phyloP scores from a whole-genome alignment of 768 basidiomycete species.

The Pisolithus microcarpus region DNA sequence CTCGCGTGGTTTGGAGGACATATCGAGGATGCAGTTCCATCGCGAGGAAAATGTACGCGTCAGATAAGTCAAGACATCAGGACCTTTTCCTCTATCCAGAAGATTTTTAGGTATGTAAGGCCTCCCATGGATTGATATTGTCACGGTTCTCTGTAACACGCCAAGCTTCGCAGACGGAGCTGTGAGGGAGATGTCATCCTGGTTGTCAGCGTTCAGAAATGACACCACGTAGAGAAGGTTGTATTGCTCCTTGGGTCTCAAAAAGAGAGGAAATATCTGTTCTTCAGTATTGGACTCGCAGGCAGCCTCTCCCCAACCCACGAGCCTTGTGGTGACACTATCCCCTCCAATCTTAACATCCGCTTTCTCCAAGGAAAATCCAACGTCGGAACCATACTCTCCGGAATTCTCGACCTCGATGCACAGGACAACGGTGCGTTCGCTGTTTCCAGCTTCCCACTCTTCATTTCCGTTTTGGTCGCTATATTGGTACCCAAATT shows the following conservation, averaged over 20 bases:
- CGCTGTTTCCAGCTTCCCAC: constrained; percentile 64
- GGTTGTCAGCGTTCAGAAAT: constrained; percentile 59
- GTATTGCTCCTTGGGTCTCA: constrained; percentile 73
- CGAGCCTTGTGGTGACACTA: constrained; percentile 43
- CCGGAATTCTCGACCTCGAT: constrained; percentile 85
- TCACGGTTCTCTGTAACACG: constrained; percentile 60
- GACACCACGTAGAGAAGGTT: constrained; percentile 88
- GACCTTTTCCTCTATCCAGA: constrained; percentile 8
- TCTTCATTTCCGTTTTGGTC: constrained; percentile 31
- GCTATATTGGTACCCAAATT: constrained; percentile 26
- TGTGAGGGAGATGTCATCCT: constrained; percentile 30
- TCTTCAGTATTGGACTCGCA: constrained; percentile 30
- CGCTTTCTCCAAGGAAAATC: constrained; percentile 71
- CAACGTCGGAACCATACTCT: constrained; percentile 49
- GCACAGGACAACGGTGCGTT: constrained; percentile 82
- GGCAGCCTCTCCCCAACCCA: constrained; percentile 41
- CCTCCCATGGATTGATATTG: constrained; percentile 71
- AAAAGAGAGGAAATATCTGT: constrained; percentile 59
- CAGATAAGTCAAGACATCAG: constrained; percentile 39
- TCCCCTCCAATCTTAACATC: constrained; percentile 71
- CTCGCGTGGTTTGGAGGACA: constrained; percentile 36
- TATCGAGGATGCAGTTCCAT: constrained; percentile 87
- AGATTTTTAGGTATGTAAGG: constrained; percentile 41
- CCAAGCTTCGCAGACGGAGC: constrained; percentile 26
- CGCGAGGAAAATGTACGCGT: constrained; percentile 73